Evolutionary conservation across 2,329 filamentous ascomycete genomes (phyloP), one percentile per base, ranked within the genome.

Genomic region (Sphaerulina musiva): DNA sequence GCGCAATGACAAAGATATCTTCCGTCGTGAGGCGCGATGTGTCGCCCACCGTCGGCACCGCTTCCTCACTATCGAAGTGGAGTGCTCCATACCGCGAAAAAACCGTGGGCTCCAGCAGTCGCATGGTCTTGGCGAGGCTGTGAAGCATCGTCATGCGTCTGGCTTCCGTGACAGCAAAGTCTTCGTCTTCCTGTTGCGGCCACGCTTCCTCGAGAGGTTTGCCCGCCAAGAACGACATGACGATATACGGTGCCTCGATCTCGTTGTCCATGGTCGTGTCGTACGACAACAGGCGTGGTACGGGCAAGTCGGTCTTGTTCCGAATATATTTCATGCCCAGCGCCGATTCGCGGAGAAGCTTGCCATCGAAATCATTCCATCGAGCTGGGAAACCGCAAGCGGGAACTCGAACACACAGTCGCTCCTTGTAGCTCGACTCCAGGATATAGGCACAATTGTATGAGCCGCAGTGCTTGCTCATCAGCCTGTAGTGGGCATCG

Each of bases 381-480:
- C 59, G 51, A 29, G 29, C 38, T 17, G 38, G 44, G 40, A 56
- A 59, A 0, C 59, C 59, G 29, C 52, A 55, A 11, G 59, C 59
- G 2, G 59, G 59, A 5, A 61, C 50, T 38, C 56, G 46, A 40
- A 61, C 47, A 45, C 57, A 59, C 7, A 59, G 34, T 23, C 46
- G 41, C 29, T 54, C 31, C n/a, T 40, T 46, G 14, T 32, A 44
- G 10, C 29, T 48, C 20, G 53, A 53, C 32, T 56, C 51, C 5
- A 60, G 36, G 23, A 60, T 55, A 45, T 60, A 59, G 17, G 56
- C 57, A 14, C 52, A 53, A n/a, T 60, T 59, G 48, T 56, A 58
- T 6, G 58, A 54, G 36, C 58, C 58, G 26, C 55, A 48, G 23
- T 48, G 39, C n/a, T 50, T 46, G 36, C 44, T 43, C 39, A 55